A percentile compares a stretch with the other conserved stretches of the same genome.
Conservation (phyloP, 2,329 filamentous ascomycete genomes). For the Emergomyces orientalis region DNA sequence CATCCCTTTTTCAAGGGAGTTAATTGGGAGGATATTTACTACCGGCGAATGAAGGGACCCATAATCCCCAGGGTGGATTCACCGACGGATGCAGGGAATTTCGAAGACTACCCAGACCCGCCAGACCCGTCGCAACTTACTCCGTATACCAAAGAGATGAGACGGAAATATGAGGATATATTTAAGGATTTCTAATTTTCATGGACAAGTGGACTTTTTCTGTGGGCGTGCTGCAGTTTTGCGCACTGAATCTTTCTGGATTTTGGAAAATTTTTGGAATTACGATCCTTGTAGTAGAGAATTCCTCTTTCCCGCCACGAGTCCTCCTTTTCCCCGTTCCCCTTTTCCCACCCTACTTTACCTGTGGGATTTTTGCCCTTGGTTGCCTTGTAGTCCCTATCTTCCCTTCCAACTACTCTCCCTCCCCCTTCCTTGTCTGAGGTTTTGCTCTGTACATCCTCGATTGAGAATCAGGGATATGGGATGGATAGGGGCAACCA, state of each 20-base stretch:
- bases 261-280: neutral
- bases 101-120: slow-evolving; percentile 53
- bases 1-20: slow-evolving; percentile 55
- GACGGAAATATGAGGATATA: slow-evolving; percentile 49
- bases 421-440: too few relatives aligned
- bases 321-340: neutral
- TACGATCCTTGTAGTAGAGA: neutral
- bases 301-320: neutral
- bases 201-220: neutral
- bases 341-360: neutral
- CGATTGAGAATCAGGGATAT: neutral
- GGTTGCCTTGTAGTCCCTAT: too few relatives aligned
- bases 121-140: slow-evolving; percentile 44
- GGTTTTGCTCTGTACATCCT: too few relatives aligned
- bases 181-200: slow-evolving; percentile 51
- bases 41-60: slow-evolving; percentile 50
- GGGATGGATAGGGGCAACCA: neutral
- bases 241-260: neutral
- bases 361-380: neutral
- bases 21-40: slow-evolving; percentile 55
- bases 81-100: slow-evolving; percentile 54
- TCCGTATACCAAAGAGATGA: slow-evolving; percentile 51
- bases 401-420: too few relatives aligned
- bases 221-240: neutral
- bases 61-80: slow-evolving; percentile 53